phyloP scores from a whole-genome alignment of 495 filamentous ascomycete species.

The Trichoderma orchidacearum region DNA sequence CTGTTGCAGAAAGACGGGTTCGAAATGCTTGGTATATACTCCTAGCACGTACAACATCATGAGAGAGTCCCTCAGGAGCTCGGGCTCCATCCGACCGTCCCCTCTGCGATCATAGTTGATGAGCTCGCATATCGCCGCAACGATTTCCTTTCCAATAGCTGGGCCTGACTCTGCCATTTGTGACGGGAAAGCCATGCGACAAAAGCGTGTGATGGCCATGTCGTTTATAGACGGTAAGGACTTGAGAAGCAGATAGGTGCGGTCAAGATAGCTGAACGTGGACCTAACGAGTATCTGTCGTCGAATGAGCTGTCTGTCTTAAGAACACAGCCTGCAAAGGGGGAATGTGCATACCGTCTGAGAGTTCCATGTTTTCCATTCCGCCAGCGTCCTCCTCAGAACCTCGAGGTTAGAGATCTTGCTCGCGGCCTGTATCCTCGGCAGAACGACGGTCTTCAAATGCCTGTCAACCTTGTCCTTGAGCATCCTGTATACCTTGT shows the following conservation, averaged over 20 bases:
- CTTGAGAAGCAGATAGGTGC: slow-evolving; percentile 60
- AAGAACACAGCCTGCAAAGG: not conserved
- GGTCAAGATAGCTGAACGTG: slow-evolving; percentile 86
- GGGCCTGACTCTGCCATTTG: slow-evolving; percentile 34
- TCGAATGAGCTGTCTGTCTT: not conserved
- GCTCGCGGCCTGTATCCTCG: slow-evolving; percentile 30
- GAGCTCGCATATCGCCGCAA: slow-evolving; percentile 63
- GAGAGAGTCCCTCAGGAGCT: slow-evolving; percentile 55
- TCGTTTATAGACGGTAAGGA: slow-evolving; percentile 29
- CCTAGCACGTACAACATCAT: slow-evolving; percentile 69
- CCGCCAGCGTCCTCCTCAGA: slow-evolving; percentile 46
- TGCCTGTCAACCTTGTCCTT: slow-evolving; percentile 47
- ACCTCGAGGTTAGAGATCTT: slow-evolving; percentile 44
- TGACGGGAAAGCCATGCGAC: slow-evolving; percentile 39
- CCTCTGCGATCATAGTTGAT: slow-evolving; percentile 55
- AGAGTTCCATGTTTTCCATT: slow-evolving; percentile 68
- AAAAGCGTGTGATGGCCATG: slow-evolving; percentile 42
- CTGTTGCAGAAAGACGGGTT: slow-evolving; percentile 53
- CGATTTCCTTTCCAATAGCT: slow-evolving; percentile 39
- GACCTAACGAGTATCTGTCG: slow-evolving; percentile 57
- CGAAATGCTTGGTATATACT: slow-evolving; percentile 66
- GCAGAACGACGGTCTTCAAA: slow-evolving; percentile 41
- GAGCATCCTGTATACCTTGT: slow-evolving; percentile 48
- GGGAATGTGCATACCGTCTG: slow-evolving; percentile 43
- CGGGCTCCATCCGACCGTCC: slow-evolving; percentile 32